These are phyloP conservation scores for Brettanomyces sp. DNA, from an alignment of 805 yeast species.

Conservation along the genomic window DNA sequence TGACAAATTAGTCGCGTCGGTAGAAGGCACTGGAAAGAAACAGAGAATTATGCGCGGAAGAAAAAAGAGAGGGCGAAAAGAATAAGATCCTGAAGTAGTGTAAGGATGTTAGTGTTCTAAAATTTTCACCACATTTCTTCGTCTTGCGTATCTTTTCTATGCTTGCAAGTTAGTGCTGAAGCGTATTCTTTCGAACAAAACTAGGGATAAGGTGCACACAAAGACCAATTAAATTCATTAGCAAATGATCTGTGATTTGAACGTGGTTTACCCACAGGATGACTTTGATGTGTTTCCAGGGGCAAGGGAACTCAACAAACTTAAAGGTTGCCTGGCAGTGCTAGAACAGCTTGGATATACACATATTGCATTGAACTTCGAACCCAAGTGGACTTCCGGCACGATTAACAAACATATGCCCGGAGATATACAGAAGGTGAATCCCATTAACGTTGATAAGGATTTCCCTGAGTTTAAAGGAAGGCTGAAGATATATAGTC, in stretches of 20 bases:
- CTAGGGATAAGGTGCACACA: too few relatives aligned
- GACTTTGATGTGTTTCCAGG: conserved; percentile 36
- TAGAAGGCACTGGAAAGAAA: too few relatives aligned
- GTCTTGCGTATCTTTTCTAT: too few relatives aligned
- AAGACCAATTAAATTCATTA: too few relatives aligned
- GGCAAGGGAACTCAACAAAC: conserved; percentile 29
- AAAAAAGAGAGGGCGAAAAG: too few relatives aligned
- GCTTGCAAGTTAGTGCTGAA: too few relatives aligned
- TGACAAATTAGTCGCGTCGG: too few relatives aligned
- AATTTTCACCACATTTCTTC: too few relatives aligned
- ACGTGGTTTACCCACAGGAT: conserved; percentile 62
- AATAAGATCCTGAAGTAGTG: too few relatives aligned
- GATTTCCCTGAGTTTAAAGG: conserved; percentile 27
- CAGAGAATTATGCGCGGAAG: too few relatives aligned
- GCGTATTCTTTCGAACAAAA: too few relatives aligned
- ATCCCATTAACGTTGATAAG: conserved; percentile 31
- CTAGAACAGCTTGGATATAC: conserved; percentile 60
- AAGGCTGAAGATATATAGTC: conserved; percentile 43
- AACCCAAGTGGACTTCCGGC: conserved; percentile 7
- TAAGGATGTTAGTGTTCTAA: too few relatives aligned
- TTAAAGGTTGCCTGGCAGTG: conserved; percentile 44
- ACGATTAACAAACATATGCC: conserved; percentile 50
- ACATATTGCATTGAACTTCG: conserved; percentile 66
- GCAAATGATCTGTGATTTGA: conserved; percentile 51
- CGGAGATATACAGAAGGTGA: conserved; percentile 25